Evolutionary conservation across 2,329 filamentous ascomycete genomes (phyloP).

Genomic region (Xylaria sp.): DNA sequence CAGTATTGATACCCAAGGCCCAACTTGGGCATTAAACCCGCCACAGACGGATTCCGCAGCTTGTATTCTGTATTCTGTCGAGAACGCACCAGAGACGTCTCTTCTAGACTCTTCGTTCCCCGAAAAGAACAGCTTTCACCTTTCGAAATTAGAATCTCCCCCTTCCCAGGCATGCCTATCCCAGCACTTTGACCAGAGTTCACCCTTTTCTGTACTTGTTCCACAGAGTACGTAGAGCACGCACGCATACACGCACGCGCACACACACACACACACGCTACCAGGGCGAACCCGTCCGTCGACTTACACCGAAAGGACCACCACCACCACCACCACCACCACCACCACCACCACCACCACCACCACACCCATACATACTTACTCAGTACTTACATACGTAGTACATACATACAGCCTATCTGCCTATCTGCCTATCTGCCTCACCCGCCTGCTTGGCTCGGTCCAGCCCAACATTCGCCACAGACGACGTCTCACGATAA

Average conservation of each 20-base stretch:
- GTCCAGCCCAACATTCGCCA: constrained; percentile 37
- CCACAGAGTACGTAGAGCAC: constrained; percentile 9
- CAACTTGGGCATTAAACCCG: constrained; percentile 43
- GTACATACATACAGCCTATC: no score
- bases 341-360: neutral
- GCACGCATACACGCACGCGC: neutral
- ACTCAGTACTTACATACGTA: no score
- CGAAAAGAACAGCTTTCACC: constrained; percentile 21
- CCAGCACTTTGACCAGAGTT: constrained; percentile 12
- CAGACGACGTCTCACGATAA: constrained; percentile 30
- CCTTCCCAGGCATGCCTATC: constrained; percentile 14
- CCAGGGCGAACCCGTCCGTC: constrained; percentile 21
- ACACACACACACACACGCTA: neutral
- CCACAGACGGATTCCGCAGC: constrained; percentile 23
- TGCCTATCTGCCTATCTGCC: neutral
- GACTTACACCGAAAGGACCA: constrained; percentile 32
- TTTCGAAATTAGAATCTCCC: constrained; percentile 27
- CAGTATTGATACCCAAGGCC: constrained; percentile 50
- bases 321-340: no score
- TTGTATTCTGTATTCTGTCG: constrained; percentile 1
- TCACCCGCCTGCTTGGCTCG: neutral
- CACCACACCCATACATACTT: neutral
- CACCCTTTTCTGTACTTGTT: constrained; percentile 8
- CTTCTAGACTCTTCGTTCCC: constrained; percentile 19
- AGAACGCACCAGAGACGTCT: constrained; percentile 15